Evolutionary conservation across 2,329 filamentous ascomycete genomes (phyloP).

Genomic region (Trichoderma sp.): DNA sequence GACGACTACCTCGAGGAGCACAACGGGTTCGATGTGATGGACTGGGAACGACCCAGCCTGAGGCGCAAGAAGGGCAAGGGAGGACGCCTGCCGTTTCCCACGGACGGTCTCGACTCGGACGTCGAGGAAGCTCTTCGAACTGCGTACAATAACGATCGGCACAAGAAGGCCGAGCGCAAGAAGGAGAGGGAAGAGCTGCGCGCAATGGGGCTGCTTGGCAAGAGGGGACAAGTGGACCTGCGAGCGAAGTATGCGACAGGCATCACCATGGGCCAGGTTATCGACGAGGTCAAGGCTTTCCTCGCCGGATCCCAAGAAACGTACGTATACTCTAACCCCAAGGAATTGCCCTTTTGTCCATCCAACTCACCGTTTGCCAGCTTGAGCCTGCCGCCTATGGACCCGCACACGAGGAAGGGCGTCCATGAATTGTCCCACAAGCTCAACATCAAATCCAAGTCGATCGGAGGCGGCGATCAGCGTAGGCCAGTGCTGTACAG

Average conservation of each 20-base stretch:
- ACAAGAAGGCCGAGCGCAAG: constrained; percentile 72
- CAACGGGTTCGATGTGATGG: constrained; percentile 81
- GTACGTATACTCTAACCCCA: constrained; percentile 48
- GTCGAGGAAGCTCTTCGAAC: constrained; percentile 61
- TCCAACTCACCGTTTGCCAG: constrained; percentile 46
- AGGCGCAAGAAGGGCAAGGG: constrained; percentile 65
- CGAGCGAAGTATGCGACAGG: constrained; percentile 72
- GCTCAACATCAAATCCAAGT: constrained; percentile 82
- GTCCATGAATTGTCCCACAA: constrained; percentile 77
- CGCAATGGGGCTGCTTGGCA: constrained; percentile 65
- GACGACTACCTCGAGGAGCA: constrained; percentile 41
- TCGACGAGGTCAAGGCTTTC: constrained; percentile 72
- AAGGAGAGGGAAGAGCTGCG: constrained; percentile 70
- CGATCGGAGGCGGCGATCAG: constrained; percentile 69
- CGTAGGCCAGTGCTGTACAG: constrained; percentile 79
- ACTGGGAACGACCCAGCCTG: constrained; percentile 72
- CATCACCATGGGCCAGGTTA: constrained; percentile 70
- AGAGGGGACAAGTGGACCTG: constrained; percentile 60
- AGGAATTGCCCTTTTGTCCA: neutral
- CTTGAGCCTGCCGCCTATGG: constrained; percentile 80
- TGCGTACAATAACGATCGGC: constrained; percentile 67
- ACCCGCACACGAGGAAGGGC: constrained; percentile 72
- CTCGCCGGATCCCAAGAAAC: constrained; percentile 63
- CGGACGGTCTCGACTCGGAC: constrained; percentile 66
- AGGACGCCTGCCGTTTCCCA: constrained; percentile 54